phyloP scores from a whole-genome alignment of 495 filamentous ascomycete species.

The Evansstolkia leycettana region DNA sequence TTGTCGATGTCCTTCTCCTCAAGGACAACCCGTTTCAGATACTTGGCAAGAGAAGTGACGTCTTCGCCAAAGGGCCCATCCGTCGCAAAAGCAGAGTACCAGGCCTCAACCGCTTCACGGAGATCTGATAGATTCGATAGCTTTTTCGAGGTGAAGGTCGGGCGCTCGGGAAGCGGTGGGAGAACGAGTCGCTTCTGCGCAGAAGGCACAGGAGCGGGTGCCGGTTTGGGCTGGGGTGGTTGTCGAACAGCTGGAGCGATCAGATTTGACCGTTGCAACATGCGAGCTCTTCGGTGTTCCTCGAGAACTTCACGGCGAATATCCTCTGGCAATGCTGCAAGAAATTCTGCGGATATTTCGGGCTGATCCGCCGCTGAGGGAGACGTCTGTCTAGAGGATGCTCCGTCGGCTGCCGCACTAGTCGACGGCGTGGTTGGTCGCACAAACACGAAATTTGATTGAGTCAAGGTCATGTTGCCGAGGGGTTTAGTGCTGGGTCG shows the following conservation, averaged over 20 bases:
- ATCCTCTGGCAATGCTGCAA: conserved; percentile 71
- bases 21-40: conserved; percentile 52
- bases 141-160: conserved; percentile 53
- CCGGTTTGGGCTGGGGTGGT: conserved; percentile 8
- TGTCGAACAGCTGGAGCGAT: conserved; percentile 8
- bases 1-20: conserved; percentile 71
- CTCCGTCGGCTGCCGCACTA: conserved; percentile 1
- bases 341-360: conserved; percentile 56
- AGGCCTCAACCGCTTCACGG: conserved; percentile 47
- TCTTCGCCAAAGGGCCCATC: conserved; percentile 69
- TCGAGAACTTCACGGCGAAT: conserved; percentile 65
- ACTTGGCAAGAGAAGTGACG: conserved; percentile 55
- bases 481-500: conserved; percentile 27
- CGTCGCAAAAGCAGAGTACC: conserved; percentile 50
- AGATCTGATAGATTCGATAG: conserved; percentile 44
- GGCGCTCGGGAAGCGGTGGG: conserved; percentile 38
- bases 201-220: conserved; percentile 6
- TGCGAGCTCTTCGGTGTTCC: conserved; percentile 49
- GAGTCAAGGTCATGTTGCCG: conserved; percentile 39
- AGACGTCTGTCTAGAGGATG: conserved; percentile 8
- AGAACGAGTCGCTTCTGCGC: conserved; percentile 33
- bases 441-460: conserved; percentile 50
- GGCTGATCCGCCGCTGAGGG: conserved; percentile 13
- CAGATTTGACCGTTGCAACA: conserved; percentile 31
- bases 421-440: conserved; percentile 8